phyloP scores from a whole-genome alignment of 129 eudicot genomes.

The Flaveria robusta region DNA sequence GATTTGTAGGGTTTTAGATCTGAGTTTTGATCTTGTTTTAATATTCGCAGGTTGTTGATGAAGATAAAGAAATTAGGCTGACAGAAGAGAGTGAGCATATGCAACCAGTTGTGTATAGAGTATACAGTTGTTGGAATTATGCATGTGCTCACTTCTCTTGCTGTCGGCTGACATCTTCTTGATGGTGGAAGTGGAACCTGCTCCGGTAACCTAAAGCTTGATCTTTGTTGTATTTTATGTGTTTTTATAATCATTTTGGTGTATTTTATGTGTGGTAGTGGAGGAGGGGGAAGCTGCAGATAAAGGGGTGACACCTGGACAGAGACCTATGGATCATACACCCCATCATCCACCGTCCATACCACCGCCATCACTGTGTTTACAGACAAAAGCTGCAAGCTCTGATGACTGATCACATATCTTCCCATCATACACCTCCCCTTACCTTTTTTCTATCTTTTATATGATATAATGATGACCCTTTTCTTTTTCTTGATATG shows the following conservation, averaged over 20 bases:
- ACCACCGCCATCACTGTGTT: slow-evolving; percentile 19
- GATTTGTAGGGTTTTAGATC: slow-evolving; percentile 10
- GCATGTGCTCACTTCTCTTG: slow-evolving; percentile 68
- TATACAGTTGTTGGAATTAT: slow-evolving; percentile 34
- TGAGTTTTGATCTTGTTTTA: slow-evolving; percentile 15
- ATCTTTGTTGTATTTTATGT: slow-evolving; percentile 14
- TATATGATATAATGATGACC: background rate
- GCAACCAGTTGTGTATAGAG: slow-evolving; percentile 44
- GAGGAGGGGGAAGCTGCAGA: slow-evolving; percentile 18
- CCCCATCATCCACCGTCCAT: slow-evolving; percentile 23
- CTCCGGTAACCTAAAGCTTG: background rate
- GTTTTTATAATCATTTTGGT: background rate
- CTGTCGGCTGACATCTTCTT: slow-evolving; percentile 42
- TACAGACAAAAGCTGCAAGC: slow-evolving; percentile 25
- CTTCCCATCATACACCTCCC: background rate
- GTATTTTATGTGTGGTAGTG: slow-evolving; percentile 23
- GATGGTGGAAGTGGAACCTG: background rate
- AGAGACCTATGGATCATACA: slow-evolving; percentile 4
- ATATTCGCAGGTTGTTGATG: slow-evolving; percentile 2
- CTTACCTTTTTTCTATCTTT: background rate
- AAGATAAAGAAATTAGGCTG: slow-evolving; percentile 29
- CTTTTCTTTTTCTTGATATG: slow-evolving; percentile 10
- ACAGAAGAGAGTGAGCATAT: slow-evolving; percentile 65
- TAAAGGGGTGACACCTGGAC: slow-evolving; percentile 37
- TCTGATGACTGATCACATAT: slow-evolving; percentile 17